Base-by-base conservation (phyloP, 2,329 filamentous ascomycete species). In the Ophiostoma australiae region DNA sequence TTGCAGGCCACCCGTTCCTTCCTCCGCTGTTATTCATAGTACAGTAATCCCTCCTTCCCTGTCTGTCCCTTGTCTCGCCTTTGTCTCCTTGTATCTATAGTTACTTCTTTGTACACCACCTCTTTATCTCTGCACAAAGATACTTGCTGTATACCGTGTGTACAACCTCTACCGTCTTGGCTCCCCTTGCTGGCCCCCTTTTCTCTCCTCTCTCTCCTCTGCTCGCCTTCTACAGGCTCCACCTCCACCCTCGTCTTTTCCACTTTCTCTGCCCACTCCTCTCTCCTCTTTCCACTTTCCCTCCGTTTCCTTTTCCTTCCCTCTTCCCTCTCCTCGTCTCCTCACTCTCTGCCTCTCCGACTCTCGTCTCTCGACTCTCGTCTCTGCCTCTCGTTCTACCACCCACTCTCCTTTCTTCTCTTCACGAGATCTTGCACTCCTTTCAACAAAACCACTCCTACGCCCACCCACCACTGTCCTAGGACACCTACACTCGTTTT, bases 401-500 rank as follows among this genome's bases (percentile, higher is more conserved):
- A 35, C 67, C 67, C 67, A 65, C 48, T 63, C 58, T 65, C 39
- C 39, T 35, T 61, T 41, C 44, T 39, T 70, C 63, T 69, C 67
- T 39, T 20, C 68, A 31, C 48, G 70, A 69, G 61, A 71, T 37
- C 70, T 61, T 69, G 55, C 58, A n/a, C 71, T 71, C 66, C 67
- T 67, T 67, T 67, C 66, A 67, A 67, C 66, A 67, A 67, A 67
- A 67, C 37, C 55, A 52, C 44, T 61, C 52, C 70, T 17, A 63
- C 68, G 55, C 69, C 58, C 65, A 55, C 41, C 67, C 63, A 44
- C 67, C 58, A 23, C 65, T 70, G 41, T 68, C 61, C 39, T 41
- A 44, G 58, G 55, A 61, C 68, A 69, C 52, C 67, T 61, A 69
- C 70, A 67, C 48, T 70, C 70, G 65, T 70, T 58, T 71, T 69